These are phyloP conservation scores for Plenodomus tracheiphilus DNA, from an alignment of 2,329 filamentous ascomycete species.

Conservation along the genomic window DNA sequence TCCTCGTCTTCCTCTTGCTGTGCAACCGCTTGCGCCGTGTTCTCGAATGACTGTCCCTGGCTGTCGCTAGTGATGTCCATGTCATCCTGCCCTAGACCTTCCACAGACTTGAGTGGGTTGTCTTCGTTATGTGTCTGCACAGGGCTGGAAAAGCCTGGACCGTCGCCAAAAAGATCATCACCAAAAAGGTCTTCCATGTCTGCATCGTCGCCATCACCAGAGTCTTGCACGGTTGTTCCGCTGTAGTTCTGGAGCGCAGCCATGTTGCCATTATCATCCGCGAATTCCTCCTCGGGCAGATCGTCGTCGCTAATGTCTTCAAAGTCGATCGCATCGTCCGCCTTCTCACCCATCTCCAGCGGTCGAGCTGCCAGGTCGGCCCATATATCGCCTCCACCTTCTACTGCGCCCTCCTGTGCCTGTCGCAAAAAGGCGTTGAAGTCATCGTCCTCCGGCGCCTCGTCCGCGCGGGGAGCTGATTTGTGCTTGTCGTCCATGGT, in stretches of 20 bases:
- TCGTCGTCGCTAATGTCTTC: slow-evolving; percentile 93
- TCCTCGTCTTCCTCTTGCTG: slow-evolving; percentile 37
- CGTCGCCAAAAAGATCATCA: slow-evolving; percentile 38
- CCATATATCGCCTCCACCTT: slow-evolving; percentile 26
- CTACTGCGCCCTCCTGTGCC: slow-evolving; percentile 21
- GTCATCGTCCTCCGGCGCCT: slow-evolving; percentile 25
- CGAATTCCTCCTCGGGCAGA: slow-evolving; percentile 70
- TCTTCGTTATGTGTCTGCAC: slow-evolving; percentile 39
- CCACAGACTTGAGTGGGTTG: slow-evolving; percentile 43
- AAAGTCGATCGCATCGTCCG: slow-evolving; percentile 87
- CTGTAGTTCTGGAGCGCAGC: slow-evolving; percentile 29
- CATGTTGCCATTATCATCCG: slow-evolving; percentile 20
- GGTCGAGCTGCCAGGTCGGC: slow-evolving; percentile 35
- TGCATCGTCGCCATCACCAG: slow-evolving; percentile 19
- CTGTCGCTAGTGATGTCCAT: slow-evolving; percentile 10
- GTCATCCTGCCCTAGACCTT: slow-evolving; percentile 15
- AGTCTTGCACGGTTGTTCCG: slow-evolving; percentile 37
- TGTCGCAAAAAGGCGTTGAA: slow-evolving; percentile 24
- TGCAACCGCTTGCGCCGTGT: slow-evolving; percentile 16
- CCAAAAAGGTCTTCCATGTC: slow-evolving; percentile 71
- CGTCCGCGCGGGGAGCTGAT: slow-evolving; percentile 12
- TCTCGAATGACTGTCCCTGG: slow-evolving; percentile 22
- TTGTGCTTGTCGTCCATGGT: slow-evolving; percentile 28
- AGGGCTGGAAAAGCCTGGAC: slow-evolving; percentile 24
- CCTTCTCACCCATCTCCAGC: slow-evolving; percentile 69